Evolutionary conservation across 2,329 filamentous ascomycete genomes (phyloP).

Genomic region (Xylogone sp.): DNA sequence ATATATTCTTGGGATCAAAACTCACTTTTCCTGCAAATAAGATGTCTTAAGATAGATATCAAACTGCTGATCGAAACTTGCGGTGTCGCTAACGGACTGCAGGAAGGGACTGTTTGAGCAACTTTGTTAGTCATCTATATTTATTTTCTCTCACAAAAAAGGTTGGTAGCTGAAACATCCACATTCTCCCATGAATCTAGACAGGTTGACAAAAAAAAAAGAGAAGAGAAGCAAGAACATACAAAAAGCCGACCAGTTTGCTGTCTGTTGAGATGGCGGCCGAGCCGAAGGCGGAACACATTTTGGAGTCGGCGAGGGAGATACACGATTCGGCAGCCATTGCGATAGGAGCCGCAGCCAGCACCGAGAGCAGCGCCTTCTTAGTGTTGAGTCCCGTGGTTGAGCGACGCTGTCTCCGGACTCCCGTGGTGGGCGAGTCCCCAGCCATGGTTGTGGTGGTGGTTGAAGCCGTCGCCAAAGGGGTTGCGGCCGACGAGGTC

Average conservation of each 20-base stretch:
- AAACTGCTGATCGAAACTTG: constrained; percentile 75
- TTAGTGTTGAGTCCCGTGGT: constrained; percentile 16
- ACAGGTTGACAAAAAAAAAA: no score
- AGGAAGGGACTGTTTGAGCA: constrained; percentile 69
- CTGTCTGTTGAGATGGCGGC: constrained; percentile 67
- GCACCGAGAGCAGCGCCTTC: constrained; percentile 23
- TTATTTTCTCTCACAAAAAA: no score
- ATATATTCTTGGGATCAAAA: constrained; percentile 1
- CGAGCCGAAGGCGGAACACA: constrained; percentile 68
- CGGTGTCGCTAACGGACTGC: constrained; percentile 69
- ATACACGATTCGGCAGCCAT: constrained; percentile 44
- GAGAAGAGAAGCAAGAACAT: constrained; percentile 33
- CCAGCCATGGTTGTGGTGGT: background rate
- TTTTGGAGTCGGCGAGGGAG: constrained; percentile 64
- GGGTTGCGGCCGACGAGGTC: background rate
- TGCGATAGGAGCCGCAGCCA: constrained; percentile 22
- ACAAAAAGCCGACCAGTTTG: constrained; percentile 60
- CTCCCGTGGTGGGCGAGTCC: background rate
- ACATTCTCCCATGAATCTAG: no score
- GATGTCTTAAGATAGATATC: constrained; percentile 66
- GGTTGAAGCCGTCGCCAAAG: no score
- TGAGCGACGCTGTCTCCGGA: constrained; percentile 16
- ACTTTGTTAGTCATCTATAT: no score
- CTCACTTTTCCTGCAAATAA: constrained; percentile 78
- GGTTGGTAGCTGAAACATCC: no score